These are phyloP conservation scores for Coccinonectria pachysandricola DNA, from an alignment of 2,329 filamentous ascomycete genomes.

Conservation along the genomic window DNA sequence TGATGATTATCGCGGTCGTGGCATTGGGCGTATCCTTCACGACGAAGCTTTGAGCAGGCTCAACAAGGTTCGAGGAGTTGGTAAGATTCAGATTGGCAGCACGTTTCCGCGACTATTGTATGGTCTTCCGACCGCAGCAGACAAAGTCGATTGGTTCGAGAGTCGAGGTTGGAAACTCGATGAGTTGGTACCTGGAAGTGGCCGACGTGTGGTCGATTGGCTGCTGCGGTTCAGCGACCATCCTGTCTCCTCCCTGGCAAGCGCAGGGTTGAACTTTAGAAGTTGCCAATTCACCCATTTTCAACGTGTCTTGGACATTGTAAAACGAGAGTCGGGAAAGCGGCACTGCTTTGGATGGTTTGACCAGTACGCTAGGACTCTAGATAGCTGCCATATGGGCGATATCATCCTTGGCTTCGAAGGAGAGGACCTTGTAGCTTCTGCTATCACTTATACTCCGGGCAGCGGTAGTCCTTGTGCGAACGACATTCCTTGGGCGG, in stretches of 20 bases:
- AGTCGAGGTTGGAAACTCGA: constrained; percentile 43
- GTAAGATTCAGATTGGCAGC: constrained; percentile 45
- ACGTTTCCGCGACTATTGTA: constrained; percentile 49
- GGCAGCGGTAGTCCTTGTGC: constrained; percentile 34
- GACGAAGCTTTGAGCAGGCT: constrained; percentile 40
- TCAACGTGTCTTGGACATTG: constrained; percentile 36
- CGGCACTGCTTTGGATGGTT: constrained; percentile 46
- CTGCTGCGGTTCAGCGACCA: constrained; percentile 41
- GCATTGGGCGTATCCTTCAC: constrained; percentile 44
- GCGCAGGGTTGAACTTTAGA: constrained; percentile 33
- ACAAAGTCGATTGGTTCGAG: constrained; percentile 41
- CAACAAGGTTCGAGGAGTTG: constrained; percentile 39
- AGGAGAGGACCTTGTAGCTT: constrained; percentile 37
- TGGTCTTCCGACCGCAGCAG: constrained; percentile 36
- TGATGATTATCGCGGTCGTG: constrained; percentile 34
- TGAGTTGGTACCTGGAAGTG: constrained; percentile 32
- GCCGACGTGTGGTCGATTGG: constrained; percentile 43
- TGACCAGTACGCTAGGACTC: constrained; percentile 45
- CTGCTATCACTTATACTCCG: constrained; percentile 44
- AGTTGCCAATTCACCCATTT: constrained; percentile 36
- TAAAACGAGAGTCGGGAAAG: constrained; percentile 35
- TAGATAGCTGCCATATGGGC: constrained; percentile 35
- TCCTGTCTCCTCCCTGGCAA: constrained; percentile 29
- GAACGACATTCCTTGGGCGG: constrained; percentile 46
- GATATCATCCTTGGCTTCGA: constrained; percentile 46